Evolutionary conservation across 163 green algal species (phyloP).

Genomic region (Prototheca cutis): DNA sequence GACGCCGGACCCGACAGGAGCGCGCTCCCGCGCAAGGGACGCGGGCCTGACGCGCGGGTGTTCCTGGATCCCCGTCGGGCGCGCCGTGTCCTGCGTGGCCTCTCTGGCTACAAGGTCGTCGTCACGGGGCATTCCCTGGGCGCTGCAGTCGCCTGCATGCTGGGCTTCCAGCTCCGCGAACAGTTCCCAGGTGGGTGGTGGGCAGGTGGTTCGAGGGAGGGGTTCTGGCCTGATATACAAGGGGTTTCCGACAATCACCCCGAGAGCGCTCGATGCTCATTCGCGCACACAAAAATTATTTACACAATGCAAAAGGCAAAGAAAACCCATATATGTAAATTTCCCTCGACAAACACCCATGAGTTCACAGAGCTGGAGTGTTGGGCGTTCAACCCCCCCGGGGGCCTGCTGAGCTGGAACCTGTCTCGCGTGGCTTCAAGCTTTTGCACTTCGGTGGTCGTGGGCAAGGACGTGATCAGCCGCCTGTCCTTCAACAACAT

Average conservation of each 20-base stretch:
- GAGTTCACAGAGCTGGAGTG: constrained; percentile 23
- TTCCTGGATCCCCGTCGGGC: background rate
- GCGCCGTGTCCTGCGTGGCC: background rate
- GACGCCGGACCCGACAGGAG: background rate
- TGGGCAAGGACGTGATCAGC: constrained; percentile 39
- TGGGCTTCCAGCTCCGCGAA: constrained; percentile 41
- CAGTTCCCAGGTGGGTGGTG: no score
- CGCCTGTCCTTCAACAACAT: constrained; percentile 32
- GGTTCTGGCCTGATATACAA: no score
- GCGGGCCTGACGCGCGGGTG: background rate
- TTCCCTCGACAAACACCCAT: no score
- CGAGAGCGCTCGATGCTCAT: no score
- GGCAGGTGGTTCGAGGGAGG: no score
- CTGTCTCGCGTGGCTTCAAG: constrained; percentile 17
- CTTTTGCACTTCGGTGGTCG: constrained; percentile 44
- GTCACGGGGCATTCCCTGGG: constrained; percentile 52
- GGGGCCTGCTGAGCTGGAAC: constrained; percentile 33
- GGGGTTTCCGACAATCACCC: no score
- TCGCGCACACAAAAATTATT: no score
- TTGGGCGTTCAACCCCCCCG: constrained; percentile 43
- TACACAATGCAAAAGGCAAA: no score
- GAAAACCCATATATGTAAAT: no score
- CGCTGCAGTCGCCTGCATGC: constrained; percentile 37
- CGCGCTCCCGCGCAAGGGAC: background rate
- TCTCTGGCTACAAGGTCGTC: constrained; percentile 29